Base-by-base conservation (phyloP, 2,329 filamentous ascomycete species). In the Waltergamsia citrina region DNA sequence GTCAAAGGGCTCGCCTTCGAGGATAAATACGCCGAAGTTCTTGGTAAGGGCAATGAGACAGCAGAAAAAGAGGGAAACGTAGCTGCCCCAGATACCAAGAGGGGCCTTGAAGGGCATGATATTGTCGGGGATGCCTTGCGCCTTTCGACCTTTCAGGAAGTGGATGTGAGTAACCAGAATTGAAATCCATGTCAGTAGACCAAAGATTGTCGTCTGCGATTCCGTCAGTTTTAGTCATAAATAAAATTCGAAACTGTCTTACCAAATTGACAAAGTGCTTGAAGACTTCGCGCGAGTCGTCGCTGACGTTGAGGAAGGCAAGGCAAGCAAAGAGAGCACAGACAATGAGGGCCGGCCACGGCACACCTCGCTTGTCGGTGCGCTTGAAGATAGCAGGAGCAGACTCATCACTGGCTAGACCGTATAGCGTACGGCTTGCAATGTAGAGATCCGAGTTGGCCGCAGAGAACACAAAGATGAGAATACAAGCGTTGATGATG, bases 371-470 rank as follows among this genome's bases (percentile, higher is more conserved):
- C 43, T 65, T 68, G 59, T 88, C 76, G 12, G 81, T 87, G 42
- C 67, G 73, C 36, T 76, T 74, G 53, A 92, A 76, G 54, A 90
- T 75, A 39, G 63, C 62, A 1, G 84, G 84, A 0, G 84, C 84
- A 26, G 83, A 74, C 25, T 78, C 75, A 48, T 85, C 78, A 7
- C 74, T 69, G 2, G 84, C 78, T 6, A 90, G 70, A 38, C 80
- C 81, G 54, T 84, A 82, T 35, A 86, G 67, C 6, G 78, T 85
- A 35, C 81, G 76, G 41, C 74, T 81, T 15, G 78, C 81, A 45
- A 78, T 85, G 67, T 86, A 87, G 17, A 86, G 61, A 59, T 86
- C 81, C 2, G 78, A 84, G 64, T 87, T 87, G 41, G 80, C 72
- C 11, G 82, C 82, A 10, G 76, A 81, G 57, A 87, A 84, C 45